Conservation (phyloP, 768 basidiomycete genomes). For the Porphyrellus cyaneotinctus region DNA sequence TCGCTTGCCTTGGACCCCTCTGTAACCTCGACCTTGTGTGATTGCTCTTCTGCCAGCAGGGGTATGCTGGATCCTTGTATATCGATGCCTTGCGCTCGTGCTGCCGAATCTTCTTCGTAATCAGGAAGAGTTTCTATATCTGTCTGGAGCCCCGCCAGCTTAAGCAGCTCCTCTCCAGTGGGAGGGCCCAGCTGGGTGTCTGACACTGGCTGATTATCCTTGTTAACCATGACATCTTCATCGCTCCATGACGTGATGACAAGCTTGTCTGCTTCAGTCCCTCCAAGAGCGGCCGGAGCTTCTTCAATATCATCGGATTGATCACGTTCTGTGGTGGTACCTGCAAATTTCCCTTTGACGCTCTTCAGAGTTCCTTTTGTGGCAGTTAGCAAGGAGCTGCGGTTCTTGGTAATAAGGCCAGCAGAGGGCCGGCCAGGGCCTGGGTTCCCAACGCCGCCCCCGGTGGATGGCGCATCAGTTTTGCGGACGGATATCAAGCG, state of each 20-base stretch:
- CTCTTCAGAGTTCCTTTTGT: slow-evolving; percentile 50
- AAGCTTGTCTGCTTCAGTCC: slow-evolving; percentile 6
- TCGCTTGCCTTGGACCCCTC: slow-evolving; percentile 3
- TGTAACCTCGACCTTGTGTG: not conserved
- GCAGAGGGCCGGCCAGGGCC: slow-evolving; percentile 52
- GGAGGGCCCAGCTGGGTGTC: slow-evolving; percentile 22
- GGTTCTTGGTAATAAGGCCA: slow-evolving; percentile 37
- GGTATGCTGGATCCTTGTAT: slow-evolving; percentile 5
- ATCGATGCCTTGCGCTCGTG: slow-evolving; percentile 8
- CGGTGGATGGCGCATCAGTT: slow-evolving; percentile 5
- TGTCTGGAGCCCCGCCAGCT: slow-evolving; percentile 45
- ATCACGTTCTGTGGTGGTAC: slow-evolving; percentile 13
- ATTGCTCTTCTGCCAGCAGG: not conserved
- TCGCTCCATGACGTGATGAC: slow-evolving; percentile 19
- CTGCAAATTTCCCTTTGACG: slow-evolving; percentile 42
- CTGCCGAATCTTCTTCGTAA: slow-evolving; percentile 47
- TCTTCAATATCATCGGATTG: slow-evolving; percentile 21
- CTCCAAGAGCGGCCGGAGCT: not conserved
- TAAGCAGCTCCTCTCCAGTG: slow-evolving; percentile 44
- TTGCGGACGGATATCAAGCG: slow-evolving; percentile 33
- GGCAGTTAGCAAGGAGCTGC: slow-evolving; percentile 52
- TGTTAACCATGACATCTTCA: slow-evolving; percentile 10
- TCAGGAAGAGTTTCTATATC: slow-evolving; percentile 46
- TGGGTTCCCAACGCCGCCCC: slow-evolving; percentile 30
- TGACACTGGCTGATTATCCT: slow-evolving; percentile 5